Conservation (phyloP, 2,329 filamentous ascomycete species). For the Onygenales sp. region DNA sequence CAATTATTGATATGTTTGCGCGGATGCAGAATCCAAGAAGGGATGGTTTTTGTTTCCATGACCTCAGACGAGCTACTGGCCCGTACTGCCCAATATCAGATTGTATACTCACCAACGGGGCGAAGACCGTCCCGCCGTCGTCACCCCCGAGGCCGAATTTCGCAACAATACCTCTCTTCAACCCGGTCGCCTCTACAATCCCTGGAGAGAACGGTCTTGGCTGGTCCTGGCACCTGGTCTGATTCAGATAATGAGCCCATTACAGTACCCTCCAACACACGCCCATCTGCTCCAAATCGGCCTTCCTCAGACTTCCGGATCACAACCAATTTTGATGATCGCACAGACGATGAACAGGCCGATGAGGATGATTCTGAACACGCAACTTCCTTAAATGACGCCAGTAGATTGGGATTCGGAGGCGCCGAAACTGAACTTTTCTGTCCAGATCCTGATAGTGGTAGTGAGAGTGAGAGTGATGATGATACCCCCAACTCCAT, state of each 20-base stretch:
- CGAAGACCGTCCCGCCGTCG: conserved; percentile 19
- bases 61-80: conserved; percentile 63
- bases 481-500: conserved; percentile 18
- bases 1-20: neutral
- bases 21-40: conserved; percentile 64
- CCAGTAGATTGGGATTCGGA: conserved; percentile 17
- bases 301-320: conserved; percentile 21
- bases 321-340: conserved; percentile 28
- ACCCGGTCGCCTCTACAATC: conserved; percentile 27
- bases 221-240: conserved; percentile 15
- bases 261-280: conserved; percentile 4
- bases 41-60: conserved; percentile 89
- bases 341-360: conserved; percentile 28
- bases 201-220: conserved; percentile 19
- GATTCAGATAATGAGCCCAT: conserved; percentile 17
- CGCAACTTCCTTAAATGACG: conserved; percentile 15
- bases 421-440: conserved; percentile 4
- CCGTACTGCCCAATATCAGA: conserved; percentile 65
- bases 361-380: conserved; percentile 20
- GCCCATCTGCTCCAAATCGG: neutral
- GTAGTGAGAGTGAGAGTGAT: conserved; percentile 6
- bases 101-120: conserved; percentile 47
- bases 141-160: conserved; percentile 23
- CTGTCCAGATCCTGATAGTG: conserved; percentile 1
- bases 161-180: conserved; percentile 31